Evolutionary conservation across 192 early-diverging fungal genomes (phyloP).

Genomic region (Coemansia sp.): DNA sequence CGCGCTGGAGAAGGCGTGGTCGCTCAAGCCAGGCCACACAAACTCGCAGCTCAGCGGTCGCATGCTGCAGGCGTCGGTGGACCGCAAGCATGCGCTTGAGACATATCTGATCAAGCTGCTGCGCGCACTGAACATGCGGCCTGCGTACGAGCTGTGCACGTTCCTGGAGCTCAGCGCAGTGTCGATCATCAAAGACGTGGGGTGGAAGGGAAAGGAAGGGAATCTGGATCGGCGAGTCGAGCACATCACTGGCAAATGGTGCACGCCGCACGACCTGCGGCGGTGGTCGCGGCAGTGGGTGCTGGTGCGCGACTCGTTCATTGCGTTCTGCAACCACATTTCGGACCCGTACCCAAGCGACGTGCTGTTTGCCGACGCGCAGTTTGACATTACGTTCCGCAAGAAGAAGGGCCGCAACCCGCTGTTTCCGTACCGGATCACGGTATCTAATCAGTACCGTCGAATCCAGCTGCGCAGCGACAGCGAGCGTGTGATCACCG

Average conservation of each 20-base stretch:
- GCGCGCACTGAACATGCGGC: conserved; percentile 59
- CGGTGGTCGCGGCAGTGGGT: conserved; percentile 72
- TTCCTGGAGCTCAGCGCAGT: conserved; percentile 75
- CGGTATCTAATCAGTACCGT: conserved; percentile 59
- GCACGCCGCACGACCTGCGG: conserved; percentile 47
- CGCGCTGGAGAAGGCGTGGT: conserved; percentile 37
- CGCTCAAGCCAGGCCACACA: conserved; percentile 34
- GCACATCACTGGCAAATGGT: conserved; percentile 53
- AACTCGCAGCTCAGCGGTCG: conserved; percentile 16
- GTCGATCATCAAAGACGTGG: conserved; percentile 72
- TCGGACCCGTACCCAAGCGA: conserved; percentile 55
- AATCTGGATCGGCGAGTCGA: conserved; percentile 67
- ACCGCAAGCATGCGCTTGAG: conserved; percentile 63
- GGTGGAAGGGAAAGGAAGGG: conserved; percentile 84
- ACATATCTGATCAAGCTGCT: conserved; percentile 62
- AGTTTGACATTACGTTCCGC: conserved; percentile 52
- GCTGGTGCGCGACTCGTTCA: conserved; percentile 70
- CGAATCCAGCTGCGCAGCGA: conserved; percentile 70
- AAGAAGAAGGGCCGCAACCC: conserved; percentile 55
- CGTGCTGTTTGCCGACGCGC: conserved; percentile 53
- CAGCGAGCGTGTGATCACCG: conserved; percentile 64
- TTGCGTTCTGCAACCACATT: conserved; percentile 55
- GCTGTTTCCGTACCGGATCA: conserved; percentile 63
- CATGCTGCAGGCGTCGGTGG: conserved; percentile 41
- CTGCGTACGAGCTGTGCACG: conserved; percentile 71